Base-by-base conservation (phyloP, 768 basidiomycete species). In the Lactarius vividus region DNA sequence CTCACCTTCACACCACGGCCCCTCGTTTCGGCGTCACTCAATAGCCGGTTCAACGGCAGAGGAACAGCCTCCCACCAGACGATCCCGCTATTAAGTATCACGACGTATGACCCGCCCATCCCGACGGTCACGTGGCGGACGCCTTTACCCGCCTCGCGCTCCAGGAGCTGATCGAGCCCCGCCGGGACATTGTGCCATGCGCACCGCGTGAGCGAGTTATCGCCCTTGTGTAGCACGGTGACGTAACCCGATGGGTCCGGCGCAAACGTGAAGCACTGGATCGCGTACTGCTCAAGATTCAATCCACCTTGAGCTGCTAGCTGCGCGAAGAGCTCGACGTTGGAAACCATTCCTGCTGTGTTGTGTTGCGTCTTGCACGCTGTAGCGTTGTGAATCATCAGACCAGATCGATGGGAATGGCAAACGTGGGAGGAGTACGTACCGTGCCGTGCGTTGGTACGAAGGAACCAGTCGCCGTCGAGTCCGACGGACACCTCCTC, bases 381-480 rank as follows among this genome's bases (percentile, higher is more conserved):
- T 66, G 40, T 15, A 9, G 11, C 49, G 23, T 29, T 2, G 4
- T 26, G 15, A 0, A 39, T 15, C 29, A 42, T n/a, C 53, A 40
- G 29, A 31, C 18, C 13, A 23, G 40, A 35, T 31, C 13, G 63
- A 55, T 59, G 7, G 58, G 10, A 40, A 26, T 8, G 29, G n/a
- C 42, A 16, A 40, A 28, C 26, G 26, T 13, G 57, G 44, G 49
- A 28, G 28, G 54, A 20, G 44, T 15, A 61, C 64, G 20, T 59
- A 66, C 65, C 61, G 20, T 62, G 57, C 26, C 65, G 65, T 16
- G 1, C 4, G 33, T 63, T 49, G 23, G 65, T 59, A 7, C 65
- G 61, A 23, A 66, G 57, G 33, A 66, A 66, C 65, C 65, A 66
- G 18, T 66, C 65, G 40, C 52, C 61, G n/a, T 66, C 61, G 46